phyloP scores from a whole-genome alignment of 768 basidiomycete species.

The Mycena maculata region DNA sequence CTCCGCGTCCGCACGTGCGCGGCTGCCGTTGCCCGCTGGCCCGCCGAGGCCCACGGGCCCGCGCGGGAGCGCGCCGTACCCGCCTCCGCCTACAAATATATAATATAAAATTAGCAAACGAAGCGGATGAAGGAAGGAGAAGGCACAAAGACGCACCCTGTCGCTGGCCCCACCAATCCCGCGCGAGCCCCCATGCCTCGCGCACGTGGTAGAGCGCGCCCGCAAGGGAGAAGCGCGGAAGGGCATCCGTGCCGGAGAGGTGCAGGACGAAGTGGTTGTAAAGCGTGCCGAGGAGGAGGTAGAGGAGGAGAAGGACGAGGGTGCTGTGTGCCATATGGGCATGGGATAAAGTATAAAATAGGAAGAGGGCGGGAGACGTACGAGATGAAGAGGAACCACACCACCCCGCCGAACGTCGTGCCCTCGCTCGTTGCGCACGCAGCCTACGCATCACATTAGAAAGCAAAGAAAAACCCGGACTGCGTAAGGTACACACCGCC shows the following conservation, averaged over 20 bases:
- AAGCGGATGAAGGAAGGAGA: too few species aligned
- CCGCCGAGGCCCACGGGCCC: conserved; percentile 27
- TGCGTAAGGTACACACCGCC: conserved; percentile 72
- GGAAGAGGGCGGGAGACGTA: conserved; percentile 51
- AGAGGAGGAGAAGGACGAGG: conserved; percentile 67
- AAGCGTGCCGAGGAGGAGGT: conserved; percentile 74
- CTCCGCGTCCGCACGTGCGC: background rate
- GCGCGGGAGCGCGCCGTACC: conserved; percentile 17
- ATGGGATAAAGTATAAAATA: background rate
- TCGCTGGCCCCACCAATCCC: too few species aligned
- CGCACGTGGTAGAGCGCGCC: conserved; percentile 60
- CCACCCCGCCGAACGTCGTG: conserved; percentile 60
- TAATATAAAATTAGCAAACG: too few species aligned
- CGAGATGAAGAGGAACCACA: conserved; percentile 69
- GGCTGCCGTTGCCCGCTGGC: background rate
- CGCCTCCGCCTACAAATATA: background rate
- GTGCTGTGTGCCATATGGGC: conserved; percentile 25
- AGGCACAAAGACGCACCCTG: too few species aligned
- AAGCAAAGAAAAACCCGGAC: too few species aligned
- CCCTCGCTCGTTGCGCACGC: conserved; percentile 53
- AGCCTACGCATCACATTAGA: background rate
- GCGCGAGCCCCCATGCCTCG: conserved; percentile 47
- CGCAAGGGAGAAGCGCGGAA: conserved; percentile 73
- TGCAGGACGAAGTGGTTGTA: conserved; percentile 85
- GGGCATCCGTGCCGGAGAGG: conserved; percentile 76